These are phyloP conservation scores for Kodamaea alishanica DNA, from an alignment of 1,139 yeast species.

Conservation along the genomic window DNA sequence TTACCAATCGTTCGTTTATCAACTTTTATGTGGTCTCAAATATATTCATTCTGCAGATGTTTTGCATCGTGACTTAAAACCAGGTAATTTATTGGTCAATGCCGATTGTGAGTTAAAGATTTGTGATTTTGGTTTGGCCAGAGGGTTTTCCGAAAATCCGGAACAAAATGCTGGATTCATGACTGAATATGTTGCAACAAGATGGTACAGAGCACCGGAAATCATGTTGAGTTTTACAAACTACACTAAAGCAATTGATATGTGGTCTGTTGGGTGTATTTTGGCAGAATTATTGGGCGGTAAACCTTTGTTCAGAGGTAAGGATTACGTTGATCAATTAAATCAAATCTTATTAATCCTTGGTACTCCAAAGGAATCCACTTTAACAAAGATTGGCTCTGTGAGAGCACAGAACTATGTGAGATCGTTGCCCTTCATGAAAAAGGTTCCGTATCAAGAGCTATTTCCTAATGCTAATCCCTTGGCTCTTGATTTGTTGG, in stretches of 20 bases:
- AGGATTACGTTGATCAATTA: conserved; percentile 92
- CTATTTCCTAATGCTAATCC: conserved; percentile 86
- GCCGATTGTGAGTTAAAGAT: conserved; percentile 96
- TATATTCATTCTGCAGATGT: conserved; percentile 96
- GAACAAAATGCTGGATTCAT: conserved; percentile 85
- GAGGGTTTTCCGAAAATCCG: conserved; percentile 86
- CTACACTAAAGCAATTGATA: conserved; percentile 91
- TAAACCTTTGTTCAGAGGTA: conserved; percentile 87
- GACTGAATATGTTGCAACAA: conserved; percentile 95
- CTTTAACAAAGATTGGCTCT: conserved; percentile 80
- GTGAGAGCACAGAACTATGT: conserved; percentile 91
- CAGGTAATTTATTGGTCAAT: conserved; percentile 87
- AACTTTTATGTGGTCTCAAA: conserved; percentile 87
- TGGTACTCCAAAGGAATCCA: conserved; percentile 89
- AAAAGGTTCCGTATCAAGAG: conserved; percentile 69
- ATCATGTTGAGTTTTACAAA: conserved; percentile 91
- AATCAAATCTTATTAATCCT: conserved; percentile 80
- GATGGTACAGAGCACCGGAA: conserved; percentile 99
- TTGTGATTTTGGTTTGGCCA: conserved; percentile 94
- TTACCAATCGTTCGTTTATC: conserved; percentile 89
- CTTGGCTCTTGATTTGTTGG: conserved; percentile 77
- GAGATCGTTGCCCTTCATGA: conserved; percentile 77
- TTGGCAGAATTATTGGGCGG: conserved; percentile 92
- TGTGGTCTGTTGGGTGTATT: conserved; percentile 98
- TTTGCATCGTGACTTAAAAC: conserved; percentile 89